phyloP scores from a whole-genome alignment of 169 alveolate genomes.

The Plasmodium malariae region DNA sequence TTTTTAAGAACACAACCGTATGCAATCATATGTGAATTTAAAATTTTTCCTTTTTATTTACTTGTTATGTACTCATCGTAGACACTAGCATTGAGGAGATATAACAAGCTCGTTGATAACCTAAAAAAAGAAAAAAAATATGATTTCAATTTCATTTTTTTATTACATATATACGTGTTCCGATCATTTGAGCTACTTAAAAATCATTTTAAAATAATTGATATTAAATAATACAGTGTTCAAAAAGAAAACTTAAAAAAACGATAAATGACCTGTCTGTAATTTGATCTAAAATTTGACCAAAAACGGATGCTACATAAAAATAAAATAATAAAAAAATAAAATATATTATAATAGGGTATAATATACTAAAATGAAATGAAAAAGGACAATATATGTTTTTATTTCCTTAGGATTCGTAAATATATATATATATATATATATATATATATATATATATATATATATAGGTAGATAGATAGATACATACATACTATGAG shows the following conservation, averaged over 20 bases:
- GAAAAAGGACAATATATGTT: neutral
- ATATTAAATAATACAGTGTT: neutral
- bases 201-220: no score
- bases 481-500: neutral
- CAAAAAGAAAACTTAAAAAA: constrained; percentile 3
- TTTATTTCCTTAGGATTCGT: neutral
- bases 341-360: no score
- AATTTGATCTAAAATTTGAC: constrained; percentile 75
- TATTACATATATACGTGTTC: neutral
- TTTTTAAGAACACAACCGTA: neutral
- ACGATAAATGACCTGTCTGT: constrained; percentile 62
- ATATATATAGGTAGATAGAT: neutral
- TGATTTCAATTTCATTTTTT: neutral
- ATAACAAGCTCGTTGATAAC: constrained; percentile 65
- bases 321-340: constrained; percentile 3
- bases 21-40: neutral
- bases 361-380: neutral
- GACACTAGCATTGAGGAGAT: constrained; percentile 63
- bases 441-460: neutral
- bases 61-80: constrained; percentile 55
- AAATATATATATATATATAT: constrained; percentile 3
- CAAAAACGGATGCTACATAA: constrained; percentile 66
- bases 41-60: constrained; percentile 1
- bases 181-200: neutral
- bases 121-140: constrained; percentile 23